Evolutionary conservation across 179 eudicot species (phyloP).

Genomic region (Spinacia oleracea): DNA sequence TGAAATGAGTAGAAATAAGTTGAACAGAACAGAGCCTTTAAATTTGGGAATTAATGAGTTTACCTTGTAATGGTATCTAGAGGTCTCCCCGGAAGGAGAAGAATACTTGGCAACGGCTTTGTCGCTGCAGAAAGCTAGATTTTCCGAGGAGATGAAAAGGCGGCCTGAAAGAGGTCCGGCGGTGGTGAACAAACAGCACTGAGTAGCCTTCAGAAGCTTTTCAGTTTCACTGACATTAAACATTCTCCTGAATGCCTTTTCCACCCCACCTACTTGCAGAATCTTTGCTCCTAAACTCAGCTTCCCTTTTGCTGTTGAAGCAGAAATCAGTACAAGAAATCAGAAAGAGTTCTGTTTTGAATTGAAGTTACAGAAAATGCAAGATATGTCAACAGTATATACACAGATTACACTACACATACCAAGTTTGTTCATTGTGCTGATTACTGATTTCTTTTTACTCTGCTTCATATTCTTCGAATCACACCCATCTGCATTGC

Average conservation of each 20-base stretch:
- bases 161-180: conserved; percentile 55
- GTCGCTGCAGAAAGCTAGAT: conserved; percentile 54
- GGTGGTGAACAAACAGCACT: conserved; percentile 51
- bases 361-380: not conserved
- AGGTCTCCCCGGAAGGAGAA: conserved; percentile 31
- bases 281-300: conserved; percentile 51
- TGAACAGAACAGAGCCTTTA: too few relatives aligned
- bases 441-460: conserved; percentile 1
- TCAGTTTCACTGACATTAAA: conserved; percentile 44
- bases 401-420: not conserved
- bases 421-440: conserved; percentile 4
- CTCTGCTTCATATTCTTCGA: not conserved
- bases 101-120: conserved; percentile 36
- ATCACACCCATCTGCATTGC: not conserved
- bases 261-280: conserved; percentile 40
- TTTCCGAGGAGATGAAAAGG: conserved; percentile 46
- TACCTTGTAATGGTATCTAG: conserved; percentile 56
- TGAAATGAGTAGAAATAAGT: too few relatives aligned
- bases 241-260: conserved; percentile 38
- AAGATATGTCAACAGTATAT: not conserved
- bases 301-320: conserved; percentile 30
- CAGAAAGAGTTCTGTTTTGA: not conserved
- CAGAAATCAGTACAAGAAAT: not conserved
- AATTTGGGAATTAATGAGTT: not conserved
- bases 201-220: conserved; percentile 41